Evolutionary conservation across 305 asterid species (phyloP), one percentile per base, ranked within the genome.

Genomic region (Ajuga reptans): DNA sequence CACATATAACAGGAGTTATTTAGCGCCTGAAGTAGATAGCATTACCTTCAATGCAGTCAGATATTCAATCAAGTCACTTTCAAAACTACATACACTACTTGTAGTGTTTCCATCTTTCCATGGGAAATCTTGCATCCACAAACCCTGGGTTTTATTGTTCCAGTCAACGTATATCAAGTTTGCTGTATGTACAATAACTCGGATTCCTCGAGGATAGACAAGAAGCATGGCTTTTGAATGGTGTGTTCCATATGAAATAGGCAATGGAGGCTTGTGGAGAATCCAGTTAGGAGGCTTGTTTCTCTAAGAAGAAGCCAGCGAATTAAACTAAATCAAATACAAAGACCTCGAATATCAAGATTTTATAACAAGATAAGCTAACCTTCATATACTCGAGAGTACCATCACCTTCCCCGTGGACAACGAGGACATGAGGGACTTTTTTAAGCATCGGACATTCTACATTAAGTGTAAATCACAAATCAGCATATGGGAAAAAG

Each of bases 41-140:
- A 68, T 59, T 80, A 93, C 99, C 97, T 93, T 93, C 77, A 93
- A 72, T 11, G 86, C 62, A 49, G 84, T 80, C 43, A 93, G 82
- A 80, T 93, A 93, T 55, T 93, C 95, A 52, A 89, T 66, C 75
- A 93, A 81, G 84, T 93, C 99, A 69, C 80, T 89, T 82, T 89
- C 99, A 78, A 93, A 89, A 59, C 79, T 90, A 75, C 89, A 78
- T 47, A 84, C 84, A 61, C 71, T 80, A 72, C 78, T 78, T 50
- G 81, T 54, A 75, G 69, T 66, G 10, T 75, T 83, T 66, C 74
- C 82, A 77, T 86, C 91, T 84, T 93, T 93, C 97, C 96, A 93
- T 9, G 99, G 99, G 77, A 93, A 93, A 86, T 93, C 97, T 87
- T 93, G 99, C 99, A 93, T 89, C 99, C 99, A 93, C 80, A 90